A percentile compares a stretch with the other conserved stretches of the same genome.
Conservation (phyloP, 2,329 filamentous ascomycete genomes). For the Trichoderma sp. region DNA sequence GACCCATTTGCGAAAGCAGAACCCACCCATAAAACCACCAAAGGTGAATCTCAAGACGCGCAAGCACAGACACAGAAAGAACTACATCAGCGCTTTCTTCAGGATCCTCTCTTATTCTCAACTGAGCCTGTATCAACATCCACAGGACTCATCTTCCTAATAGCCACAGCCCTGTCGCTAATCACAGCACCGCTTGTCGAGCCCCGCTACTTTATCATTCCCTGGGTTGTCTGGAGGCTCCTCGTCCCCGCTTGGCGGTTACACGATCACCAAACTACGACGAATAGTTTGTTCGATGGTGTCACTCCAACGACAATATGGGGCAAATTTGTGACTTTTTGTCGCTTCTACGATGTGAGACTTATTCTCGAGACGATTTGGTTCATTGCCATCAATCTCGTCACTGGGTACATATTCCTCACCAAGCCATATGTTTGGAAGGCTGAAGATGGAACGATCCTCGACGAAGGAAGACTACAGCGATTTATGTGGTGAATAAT, state of each 20-base stretch:
- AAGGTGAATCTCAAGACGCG: background rate
- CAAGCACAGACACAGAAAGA: background rate
- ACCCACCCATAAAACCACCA: background rate
- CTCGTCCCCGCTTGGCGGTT: conserved; percentile 60
- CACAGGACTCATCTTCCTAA: conserved; percentile 57
- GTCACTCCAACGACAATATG: background rate
- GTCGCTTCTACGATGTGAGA: conserved; percentile 43
- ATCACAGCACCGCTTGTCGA: conserved; percentile 90
- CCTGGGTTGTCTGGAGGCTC: conserved; percentile 90
- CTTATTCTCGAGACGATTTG: conserved; percentile 63
- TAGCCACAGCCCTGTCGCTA: conserved; percentile 73
- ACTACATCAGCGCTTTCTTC: conserved; percentile 24
- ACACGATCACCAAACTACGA: conserved; percentile 23
- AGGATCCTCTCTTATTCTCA: conserved; percentile 30
- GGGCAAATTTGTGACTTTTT: conserved; percentile 10
- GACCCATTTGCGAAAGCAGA: conserved; percentile 29
- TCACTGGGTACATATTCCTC: conserved; percentile 71
- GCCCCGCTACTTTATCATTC: conserved; percentile 92
- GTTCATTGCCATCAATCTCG: conserved; percentile 63
- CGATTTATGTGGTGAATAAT: conserved; percentile 85
- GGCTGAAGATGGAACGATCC: conserved; percentile 48
- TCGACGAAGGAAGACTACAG: conserved; percentile 60
- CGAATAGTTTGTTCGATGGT: background rate
- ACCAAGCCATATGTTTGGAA: conserved; percentile 66
- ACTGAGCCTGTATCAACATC: conserved; percentile 44